Conservation (phyloP, 2,329 filamentous ascomycete genomes). For the Didymella keratinophila region DNA sequence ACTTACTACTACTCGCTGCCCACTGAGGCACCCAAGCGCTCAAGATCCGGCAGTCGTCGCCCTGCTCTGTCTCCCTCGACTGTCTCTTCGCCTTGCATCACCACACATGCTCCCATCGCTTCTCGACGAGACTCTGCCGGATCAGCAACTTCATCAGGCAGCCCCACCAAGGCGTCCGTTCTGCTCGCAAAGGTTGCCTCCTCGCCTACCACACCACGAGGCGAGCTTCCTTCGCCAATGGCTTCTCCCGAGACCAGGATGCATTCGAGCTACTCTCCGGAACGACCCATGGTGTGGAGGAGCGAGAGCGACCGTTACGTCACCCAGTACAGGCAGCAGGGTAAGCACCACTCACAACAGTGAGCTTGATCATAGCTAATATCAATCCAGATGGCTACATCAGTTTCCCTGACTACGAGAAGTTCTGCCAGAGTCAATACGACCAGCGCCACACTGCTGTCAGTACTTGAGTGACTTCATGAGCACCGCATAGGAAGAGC, state of each 20-base stretch:
- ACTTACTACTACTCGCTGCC: conserved; percentile 51
- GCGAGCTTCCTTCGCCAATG: conserved; percentile 45
- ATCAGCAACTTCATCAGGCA: conserved; percentile 43
- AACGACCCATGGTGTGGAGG: conserved; percentile 46
- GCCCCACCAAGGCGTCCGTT: conserved; percentile 52
- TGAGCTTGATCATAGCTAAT: conserved; percentile 26
- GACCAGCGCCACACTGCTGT: conserved; percentile 43
- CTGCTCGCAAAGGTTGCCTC: conserved; percentile 55
- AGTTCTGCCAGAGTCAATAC: conserved; percentile 59
- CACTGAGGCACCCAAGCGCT: conserved; percentile 45
- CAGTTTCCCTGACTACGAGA: conserved; percentile 77
- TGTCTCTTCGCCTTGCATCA: conserved; percentile 56
- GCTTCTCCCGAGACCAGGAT: conserved; percentile 40
- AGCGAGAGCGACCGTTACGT: conserved; percentile 51
- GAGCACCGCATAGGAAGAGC: not conserved
- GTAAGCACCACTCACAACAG: conserved; percentile 35
- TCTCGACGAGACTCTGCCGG: conserved; percentile 51
- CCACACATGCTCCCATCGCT: conserved; percentile 50
- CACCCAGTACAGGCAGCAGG: conserved; percentile 47
- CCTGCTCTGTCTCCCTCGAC: conserved; percentile 57
- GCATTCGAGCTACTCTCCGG: conserved; percentile 39
- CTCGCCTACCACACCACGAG: conserved; percentile 50
- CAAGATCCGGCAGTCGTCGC: conserved; percentile 50
- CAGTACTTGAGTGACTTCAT: conserved; percentile 40
- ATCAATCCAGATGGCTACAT: conserved; percentile 64